phyloP scores from a whole-genome alignment of 306 rosid species.

The Cyclanthera cordifolia region DNA sequence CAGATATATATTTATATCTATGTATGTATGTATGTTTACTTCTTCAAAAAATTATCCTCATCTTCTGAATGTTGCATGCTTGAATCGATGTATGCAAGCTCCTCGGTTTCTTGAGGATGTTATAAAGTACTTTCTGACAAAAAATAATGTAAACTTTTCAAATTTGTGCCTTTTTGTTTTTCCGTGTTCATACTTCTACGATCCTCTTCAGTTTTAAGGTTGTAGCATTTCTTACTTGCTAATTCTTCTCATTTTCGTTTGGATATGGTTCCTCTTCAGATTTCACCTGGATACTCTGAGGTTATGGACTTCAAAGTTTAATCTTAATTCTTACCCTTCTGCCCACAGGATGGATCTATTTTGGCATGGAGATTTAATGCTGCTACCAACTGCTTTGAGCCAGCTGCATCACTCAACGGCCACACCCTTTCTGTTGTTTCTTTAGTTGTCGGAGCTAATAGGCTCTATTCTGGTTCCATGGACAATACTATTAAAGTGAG shows the following conservation, averaged over 20 bases:
- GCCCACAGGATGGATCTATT: slow-evolving; percentile 76
- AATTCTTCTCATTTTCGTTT: background rate
- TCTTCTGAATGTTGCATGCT: background rate
- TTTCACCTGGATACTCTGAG: background rate
- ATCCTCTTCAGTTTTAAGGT: background rate
- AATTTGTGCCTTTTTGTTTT: background rate
- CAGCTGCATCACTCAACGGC: slow-evolving; percentile 70
- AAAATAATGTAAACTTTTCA: background rate
- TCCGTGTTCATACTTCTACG: background rate
- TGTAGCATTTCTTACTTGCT: slow-evolving; percentile 1
- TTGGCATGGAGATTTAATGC: slow-evolving; percentile 80
- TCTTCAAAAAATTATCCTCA: background rate
- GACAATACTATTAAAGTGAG: slow-evolving; percentile 74
- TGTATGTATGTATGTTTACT: too few species aligned
- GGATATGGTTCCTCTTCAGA: background rate
- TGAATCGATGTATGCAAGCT: background rate
- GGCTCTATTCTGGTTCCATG: slow-evolving; percentile 97
- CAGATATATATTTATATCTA: too few species aligned
- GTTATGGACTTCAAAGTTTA: background rate
- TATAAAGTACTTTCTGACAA: background rate
- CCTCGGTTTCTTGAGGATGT: background rate
- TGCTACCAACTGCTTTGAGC: slow-evolving; percentile 62
- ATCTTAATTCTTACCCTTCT: slow-evolving; percentile 8
- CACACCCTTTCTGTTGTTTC: slow-evolving; percentile 79
- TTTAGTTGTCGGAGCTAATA: slow-evolving; percentile 84